Evolutionary conservation across 1,284 basidiomycete genomes (phyloP), one percentile per base, ranked within the genome.

Genomic region (Microbotryum saponariae): DNA sequence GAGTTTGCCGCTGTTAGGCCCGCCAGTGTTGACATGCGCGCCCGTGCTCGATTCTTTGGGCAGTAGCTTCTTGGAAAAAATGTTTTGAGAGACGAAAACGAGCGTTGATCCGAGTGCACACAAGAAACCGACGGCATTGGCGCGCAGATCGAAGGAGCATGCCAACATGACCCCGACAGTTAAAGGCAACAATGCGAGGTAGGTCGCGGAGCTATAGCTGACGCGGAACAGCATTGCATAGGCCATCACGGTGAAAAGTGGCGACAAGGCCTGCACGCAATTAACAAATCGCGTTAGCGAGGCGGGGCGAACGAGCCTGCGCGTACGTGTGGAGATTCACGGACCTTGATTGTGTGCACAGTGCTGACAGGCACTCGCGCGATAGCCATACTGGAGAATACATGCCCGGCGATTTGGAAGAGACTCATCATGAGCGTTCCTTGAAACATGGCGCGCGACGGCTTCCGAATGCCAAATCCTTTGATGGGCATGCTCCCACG

Each of bases 61-160:
- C 81, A 99, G 87, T 64, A 98, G 86, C 80, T 97, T 97, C 78
- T 99, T 99, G 82, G 94, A 96, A 77, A 94, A 97, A 72, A 99
- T 97, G 78, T 98, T 98, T 69, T 93, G 93, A 63, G 89, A 90
- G 56, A 99, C 96, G 74, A 98, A 97, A 68, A 99, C 85, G 63
- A 97, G 77, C 27, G 93, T 93, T 18, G 91, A 94, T 46, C 91
- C 91, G 72, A 97, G 91, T 4, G 92, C 91, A 75, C 89, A 94
- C 18, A 93, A 77, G 27, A 97, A 78, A 21, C 92, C 92, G 52
- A 87, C 77, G 7, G 83, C 77, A 75, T 93, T 94, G 6, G 85
- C 84, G 4, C 89, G 88, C 60, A 93, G 79, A 76, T 96, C 91
- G 73, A 91, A 92, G 16, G 91, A 92, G 76, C 89, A 96, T 29